phyloP scores from a whole-genome alignment of 495 filamentous ascomycete species.

The Penicillium salamii region DNA sequence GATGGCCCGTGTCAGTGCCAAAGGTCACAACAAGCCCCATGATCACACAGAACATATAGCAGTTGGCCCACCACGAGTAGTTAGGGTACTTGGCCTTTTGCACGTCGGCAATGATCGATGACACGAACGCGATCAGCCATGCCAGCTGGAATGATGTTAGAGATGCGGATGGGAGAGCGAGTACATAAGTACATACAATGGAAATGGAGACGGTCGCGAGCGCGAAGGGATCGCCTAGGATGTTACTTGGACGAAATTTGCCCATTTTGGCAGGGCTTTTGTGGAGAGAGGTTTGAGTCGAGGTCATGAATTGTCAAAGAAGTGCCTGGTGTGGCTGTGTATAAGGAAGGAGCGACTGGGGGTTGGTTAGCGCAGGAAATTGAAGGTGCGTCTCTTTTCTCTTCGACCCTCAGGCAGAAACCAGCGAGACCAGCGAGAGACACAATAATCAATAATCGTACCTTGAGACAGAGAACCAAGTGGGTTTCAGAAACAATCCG shows the following conservation, averaged over 20 bases:
- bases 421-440: neutral
- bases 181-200: constrained; percentile 79
- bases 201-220: constrained; percentile 92
- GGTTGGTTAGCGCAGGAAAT: neutral
- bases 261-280: constrained; percentile 34
- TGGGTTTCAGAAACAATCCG: constrained; percentile 13
- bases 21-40: constrained; percentile 75
- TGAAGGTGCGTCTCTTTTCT: too few species aligned
- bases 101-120: constrained; percentile 73
- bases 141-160: constrained; percentile 61
- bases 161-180: neutral
- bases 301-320: neutral
- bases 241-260: constrained; percentile 77
- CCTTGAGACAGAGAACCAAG: constrained; percentile 8
- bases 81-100: constrained; percentile 60
- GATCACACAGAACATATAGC: constrained; percentile 81
- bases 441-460: neutral
- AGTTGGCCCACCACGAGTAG: constrained; percentile 86
- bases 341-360: constrained; percentile 3
- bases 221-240: constrained; percentile 94
- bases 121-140: constrained; percentile 90
- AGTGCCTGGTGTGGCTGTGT: neutral
- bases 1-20: constrained; percentile 74
- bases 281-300: neutral
- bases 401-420: too few species aligned